Evolutionary conservation across 176 grass and related monocot species (phyloP), one percentile per base, ranked within the genome.

Genomic region (Lolium multiflorum): DNA sequence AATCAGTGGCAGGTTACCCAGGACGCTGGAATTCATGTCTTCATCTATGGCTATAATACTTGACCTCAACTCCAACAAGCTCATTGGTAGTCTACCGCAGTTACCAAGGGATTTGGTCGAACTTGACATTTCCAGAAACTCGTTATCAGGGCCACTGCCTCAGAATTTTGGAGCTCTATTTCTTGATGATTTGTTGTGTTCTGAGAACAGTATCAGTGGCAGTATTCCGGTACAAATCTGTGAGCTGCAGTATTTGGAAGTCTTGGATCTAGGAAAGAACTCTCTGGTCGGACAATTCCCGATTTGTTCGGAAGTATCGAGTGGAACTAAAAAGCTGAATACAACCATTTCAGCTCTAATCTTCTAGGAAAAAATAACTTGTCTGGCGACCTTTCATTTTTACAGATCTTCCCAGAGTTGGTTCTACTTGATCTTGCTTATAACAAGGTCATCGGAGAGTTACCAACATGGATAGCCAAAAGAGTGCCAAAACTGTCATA

Each of bases 61-160:
- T 63, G 22, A 63, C 22, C 60, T 63, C 3, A 63, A 63, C 60
- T 26, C 60, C 60, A 63, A 63, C 9, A 63, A 12, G 11, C 60
- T 63, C 22, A 47, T 41, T 47, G 41, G 70, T 72, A 48, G 0
- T 22, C 41, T 72, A 24, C 41, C 41, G 0, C 2, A 14, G 20
- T 72, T 72, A 9, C 70, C 60, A 63, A 25, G 60, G 22, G 1
- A 4, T 25, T 63, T 63, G 60, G 60, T 26, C 3, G 60, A 63
- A 26, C 60, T 63, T 11, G 60, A 63, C 60, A 63, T 63, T 63
- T 63, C 60, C 60, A 63, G 60, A 63, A 63, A 63, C 60, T 63
- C 11, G 1, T 63, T 63, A 63, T 63, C 60, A 63, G 60, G 60
- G 60, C 60, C 60, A 63, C 21, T 63, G 22, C 60, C 60, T 2